Evolutionary conservation across 345 rosid genomes (phyloP), one percentile per base, ranked within the genome.

Genomic region (Brassica nigra): DNA sequence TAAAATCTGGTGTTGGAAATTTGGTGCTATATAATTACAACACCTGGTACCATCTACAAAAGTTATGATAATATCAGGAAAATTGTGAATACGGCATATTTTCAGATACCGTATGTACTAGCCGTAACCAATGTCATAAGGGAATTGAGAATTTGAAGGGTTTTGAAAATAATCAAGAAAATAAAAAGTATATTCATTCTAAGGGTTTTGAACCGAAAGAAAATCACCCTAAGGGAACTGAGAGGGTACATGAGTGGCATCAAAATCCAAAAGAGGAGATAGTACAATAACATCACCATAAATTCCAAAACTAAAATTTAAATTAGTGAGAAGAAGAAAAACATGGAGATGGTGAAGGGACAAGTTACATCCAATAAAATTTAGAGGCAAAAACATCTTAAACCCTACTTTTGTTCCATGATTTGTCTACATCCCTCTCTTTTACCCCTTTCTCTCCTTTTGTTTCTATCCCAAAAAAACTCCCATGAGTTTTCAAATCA

Each of bases 351-450:
- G 63, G 39, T 28, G 62, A 75, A 70, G 76, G 31, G 80, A 76
- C 83, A 81, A 58, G 83, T 81, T 76, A 81, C 83, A 76, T 81
- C 80, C 34, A 64, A 62, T 66, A 54, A 58, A 66, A 57, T 58
- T 65, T 47, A 59, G 47, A 57, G 34, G 55, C 74, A 62, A 80
- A 76, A 81, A 81, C 77, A 81, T 76, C 58, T 44, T 59, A 81
- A 80, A 71, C 84, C 83, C 83, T 80, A 80, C 80, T 76, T 70
- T 33, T 80, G 83, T 66, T 80, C 74, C 47, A 58, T 80, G 80
- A 71, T 66, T 66, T 65, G 80, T 80, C 76, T 66, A 74, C 71
- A 52, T 80, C 79, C 30, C 49, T 36, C 62, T 74, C 64, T 79
- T 67, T 49, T 14, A 49, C 57, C 57, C 1, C 57, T 49, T 49